Evolutionary conservation across 805 yeast genomes (phyloP).

Genomic region (Barnettozyma pratensis): DNA sequence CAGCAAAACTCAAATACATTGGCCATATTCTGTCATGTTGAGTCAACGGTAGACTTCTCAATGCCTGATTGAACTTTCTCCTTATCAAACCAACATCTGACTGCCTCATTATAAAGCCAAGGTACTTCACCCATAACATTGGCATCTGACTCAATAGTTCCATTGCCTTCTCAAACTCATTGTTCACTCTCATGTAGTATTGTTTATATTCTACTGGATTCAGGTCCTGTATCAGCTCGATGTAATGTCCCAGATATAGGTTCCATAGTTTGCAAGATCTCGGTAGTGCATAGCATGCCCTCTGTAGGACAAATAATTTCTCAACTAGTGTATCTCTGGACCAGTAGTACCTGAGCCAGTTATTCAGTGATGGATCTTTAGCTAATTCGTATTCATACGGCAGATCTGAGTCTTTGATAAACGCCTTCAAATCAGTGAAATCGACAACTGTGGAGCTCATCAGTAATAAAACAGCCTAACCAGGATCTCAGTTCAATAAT

Average conservation of each 20-base stretch:
- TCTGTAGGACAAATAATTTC: slow-evolving; percentile 40
- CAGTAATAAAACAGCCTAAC: neutral
- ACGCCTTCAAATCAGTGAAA: neutral
- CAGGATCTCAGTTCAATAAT: neutral
- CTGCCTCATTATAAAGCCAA: slow-evolving; percentile 36
- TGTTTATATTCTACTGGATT: slow-evolving; percentile 26
- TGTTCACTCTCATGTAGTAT: slow-evolving; percentile 33
- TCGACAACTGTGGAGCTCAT: neutral
- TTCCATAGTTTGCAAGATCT: slow-evolving; percentile 54
- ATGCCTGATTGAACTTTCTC: slow-evolving; percentile 42
- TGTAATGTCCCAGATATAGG: slow-evolving; percentile 39
- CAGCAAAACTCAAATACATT: slow-evolving; percentile 45
- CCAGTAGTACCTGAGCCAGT: slow-evolving; percentile 36
- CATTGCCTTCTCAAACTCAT: slow-evolving; percentile 44
- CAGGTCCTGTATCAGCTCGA: slow-evolving; percentile 24
- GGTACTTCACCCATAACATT: slow-evolving; percentile 46
- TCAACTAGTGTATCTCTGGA: slow-evolving; percentile 26
- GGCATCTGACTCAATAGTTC: slow-evolving; percentile 39
- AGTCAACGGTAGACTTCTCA: slow-evolving; percentile 42
- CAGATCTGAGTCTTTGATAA: slow-evolving; percentile 26
- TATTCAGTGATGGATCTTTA: slow-evolving; percentile 30
- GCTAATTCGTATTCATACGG: slow-evolving; percentile 42
- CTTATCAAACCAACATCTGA: slow-evolving; percentile 35
- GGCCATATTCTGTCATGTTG: slow-evolving; percentile 56
- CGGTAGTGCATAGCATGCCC: slow-evolving; percentile 44